A percentile compares a stretch with the other conserved stretches of the same genome.
These are phyloP conservation scores for Pythium aquatile DNA, from an alignment of 352 stramenopile species.

Conservation along the genomic window DNA sequence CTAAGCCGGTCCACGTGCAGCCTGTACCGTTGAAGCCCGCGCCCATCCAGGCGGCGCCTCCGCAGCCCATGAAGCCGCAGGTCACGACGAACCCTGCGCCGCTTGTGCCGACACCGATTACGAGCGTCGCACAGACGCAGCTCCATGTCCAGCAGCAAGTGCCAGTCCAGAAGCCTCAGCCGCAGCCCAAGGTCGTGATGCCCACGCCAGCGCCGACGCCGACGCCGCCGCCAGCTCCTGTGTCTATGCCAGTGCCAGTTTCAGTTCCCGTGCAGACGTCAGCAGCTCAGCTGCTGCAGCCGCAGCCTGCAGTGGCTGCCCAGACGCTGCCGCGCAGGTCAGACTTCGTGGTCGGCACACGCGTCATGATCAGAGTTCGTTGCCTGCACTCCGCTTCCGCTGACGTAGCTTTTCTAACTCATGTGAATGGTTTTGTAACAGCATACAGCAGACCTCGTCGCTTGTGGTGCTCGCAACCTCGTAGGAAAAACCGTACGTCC, in stretches of 20 bases:
- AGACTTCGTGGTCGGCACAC: slow-evolving; percentile 63
- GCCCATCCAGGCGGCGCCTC: neutral
- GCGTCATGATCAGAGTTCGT: slow-evolving; percentile 67
- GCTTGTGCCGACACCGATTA: slow-evolving; percentile 6
- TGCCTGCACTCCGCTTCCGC: neutral
- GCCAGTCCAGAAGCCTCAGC: slow-evolving; percentile 35
- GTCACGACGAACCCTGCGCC: neutral
- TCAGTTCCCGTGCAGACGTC: slow-evolving; percentile 9
- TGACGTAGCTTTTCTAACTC: neutral
- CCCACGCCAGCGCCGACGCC: slow-evolving; percentile 9
- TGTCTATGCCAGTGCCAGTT: slow-evolving; percentile 3
- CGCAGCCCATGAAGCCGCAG: neutral
- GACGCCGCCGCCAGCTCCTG: neutral
- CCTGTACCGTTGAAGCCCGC: slow-evolving; percentile 5
- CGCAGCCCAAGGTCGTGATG: slow-evolving; percentile 15
- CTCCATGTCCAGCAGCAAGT: slow-evolving; percentile 21
- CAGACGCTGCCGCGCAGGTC: slow-evolving; percentile 39
- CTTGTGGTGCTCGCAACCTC: slow-evolving; percentile 71
- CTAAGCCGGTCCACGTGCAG: slow-evolving; percentile 15
- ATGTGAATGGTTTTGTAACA: slow-evolving; percentile 16
- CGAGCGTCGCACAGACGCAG: neutral
- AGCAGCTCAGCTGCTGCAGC: slow-evolving; percentile 1
- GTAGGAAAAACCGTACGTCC: slow-evolving; percentile 54
- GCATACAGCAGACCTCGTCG: slow-evolving; percentile 71
- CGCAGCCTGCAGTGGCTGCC: slow-evolving; percentile 5